Base-by-base conservation (phyloP, 805 yeast genomes). In the Ogataea paraovalis region DNA sequence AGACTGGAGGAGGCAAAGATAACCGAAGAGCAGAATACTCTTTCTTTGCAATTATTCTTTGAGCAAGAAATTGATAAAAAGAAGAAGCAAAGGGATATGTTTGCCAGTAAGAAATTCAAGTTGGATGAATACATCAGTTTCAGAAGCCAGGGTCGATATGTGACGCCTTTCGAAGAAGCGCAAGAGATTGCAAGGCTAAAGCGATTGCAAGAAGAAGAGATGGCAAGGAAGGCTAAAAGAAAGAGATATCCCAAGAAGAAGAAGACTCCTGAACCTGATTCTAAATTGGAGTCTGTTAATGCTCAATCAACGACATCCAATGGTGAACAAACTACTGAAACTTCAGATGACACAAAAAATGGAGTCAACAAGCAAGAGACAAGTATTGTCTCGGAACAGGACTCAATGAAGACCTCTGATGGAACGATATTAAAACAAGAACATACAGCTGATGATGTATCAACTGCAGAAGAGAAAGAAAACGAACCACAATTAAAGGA, bases 31-130 rank as follows among this genome's bases (percentile, higher is more conserved):
- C 75, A 78, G 39, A 94, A 94, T 64, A 69, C 81, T 2, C 71
- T 79, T 23, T 85, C 97, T 2, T 70, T 94, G 54, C 81, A 85
- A 52, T 73, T 78, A 57, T 94, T 87, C 61, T 80, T 84, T 57
- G 95, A 91, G 57, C 92, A 87, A 60, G 99, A 94, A 62, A 70
- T 85, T 38, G 83, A 80, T 41, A 83, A 88, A 58, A 89, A 88
- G 62, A 83, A 84, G 62, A 78, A 77, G 45, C 92, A 91, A 59
- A 71, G 91, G 47, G 88, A 85, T 40, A 68, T 86, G 49, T 79
- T 87, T 64, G 73, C 80, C 49, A 84, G 84, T 59, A 80, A 75
- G 56, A 78, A 91, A 52, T 71, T 71, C 38, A 80, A 79, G 57
- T 66, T 94, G 55, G 71, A 71, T 2, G 76, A 85, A 45, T 80